phyloP scores from a whole-genome alignment of 1,139 yeast genomes.

The Scheffersomyces titani region DNA sequence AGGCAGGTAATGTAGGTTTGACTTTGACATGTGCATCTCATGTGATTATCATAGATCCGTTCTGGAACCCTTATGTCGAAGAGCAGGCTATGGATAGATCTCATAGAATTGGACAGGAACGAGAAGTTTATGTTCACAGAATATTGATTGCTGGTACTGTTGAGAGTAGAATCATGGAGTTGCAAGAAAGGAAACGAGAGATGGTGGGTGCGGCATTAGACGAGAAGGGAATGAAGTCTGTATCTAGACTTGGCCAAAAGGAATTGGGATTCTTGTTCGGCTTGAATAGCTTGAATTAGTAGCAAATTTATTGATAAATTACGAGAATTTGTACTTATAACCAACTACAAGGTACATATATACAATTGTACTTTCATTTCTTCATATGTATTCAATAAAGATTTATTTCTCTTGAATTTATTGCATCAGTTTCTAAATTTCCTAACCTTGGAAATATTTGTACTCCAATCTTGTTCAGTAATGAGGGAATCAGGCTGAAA shows the following conservation, averaged over 20 bases:
- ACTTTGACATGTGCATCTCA: slow-evolving; percentile 93
- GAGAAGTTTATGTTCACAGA: slow-evolving; percentile 73
- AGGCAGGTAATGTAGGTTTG: slow-evolving; percentile 92
- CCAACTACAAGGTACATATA: background rate
- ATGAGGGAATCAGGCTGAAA: slow-evolving; percentile 17
- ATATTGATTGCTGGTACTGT: slow-evolving; percentile 68
- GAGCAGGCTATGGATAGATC: slow-evolving; percentile 97
- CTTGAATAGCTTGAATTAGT: slow-evolving; percentile 34
- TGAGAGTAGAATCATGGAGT: slow-evolving; percentile 79
- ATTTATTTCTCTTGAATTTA: background rate
- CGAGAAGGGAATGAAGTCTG: slow-evolving; percentile 66
- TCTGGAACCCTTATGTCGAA: slow-evolving; percentile 96
- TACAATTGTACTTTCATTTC: background rate
- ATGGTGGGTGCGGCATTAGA: slow-evolving; percentile 79
- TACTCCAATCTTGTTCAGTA: slow-evolving; percentile 36
- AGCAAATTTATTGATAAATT: background rate
- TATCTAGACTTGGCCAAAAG: slow-evolving; percentile 63
- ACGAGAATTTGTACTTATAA: background rate
- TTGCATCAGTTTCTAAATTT: slow-evolving; percentile 26
- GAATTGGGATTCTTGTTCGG: slow-evolving; percentile 85
- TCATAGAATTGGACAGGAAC: slow-evolving; percentile 86
- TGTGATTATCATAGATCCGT: slow-evolving; percentile 87
- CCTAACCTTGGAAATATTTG: slow-evolving; percentile 38
- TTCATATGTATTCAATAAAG: background rate
- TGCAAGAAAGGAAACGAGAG: slow-evolving; percentile 74